Percentiles rank a stretch among this genome's conserved stretches.
Conservation (phyloP, 2,329 filamentous ascomycete genomes). For the Neofusicoccum parvum region DNA sequence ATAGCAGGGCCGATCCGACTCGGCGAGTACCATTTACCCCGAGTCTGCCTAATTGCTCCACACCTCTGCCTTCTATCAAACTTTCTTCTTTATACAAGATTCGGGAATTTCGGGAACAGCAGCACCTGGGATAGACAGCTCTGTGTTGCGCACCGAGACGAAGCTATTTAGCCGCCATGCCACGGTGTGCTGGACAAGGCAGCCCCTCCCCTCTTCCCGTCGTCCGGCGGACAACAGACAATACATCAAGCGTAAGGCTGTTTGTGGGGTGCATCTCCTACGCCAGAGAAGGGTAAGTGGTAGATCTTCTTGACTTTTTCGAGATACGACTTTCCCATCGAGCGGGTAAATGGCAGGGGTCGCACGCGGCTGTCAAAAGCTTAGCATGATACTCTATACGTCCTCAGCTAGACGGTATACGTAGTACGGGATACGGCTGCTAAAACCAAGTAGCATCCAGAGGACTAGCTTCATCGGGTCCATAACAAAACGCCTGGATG, state of each 20-base stretch:
- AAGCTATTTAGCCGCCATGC: background rate
- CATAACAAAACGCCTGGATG: background rate
- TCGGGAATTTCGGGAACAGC: no score
- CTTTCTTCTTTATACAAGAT: background rate
- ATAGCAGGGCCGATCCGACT: background rate
- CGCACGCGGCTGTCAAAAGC: background rate
- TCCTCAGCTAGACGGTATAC: background rate
- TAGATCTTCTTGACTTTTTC: background rate
- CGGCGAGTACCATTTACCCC: background rate
- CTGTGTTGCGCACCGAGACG: background rate
- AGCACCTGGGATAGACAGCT: background rate
- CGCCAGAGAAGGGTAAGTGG: background rate
- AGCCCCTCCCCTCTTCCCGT: background rate
- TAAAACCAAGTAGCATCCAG: background rate
- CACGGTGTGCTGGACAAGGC: background rate
- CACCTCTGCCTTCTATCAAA: background rate
- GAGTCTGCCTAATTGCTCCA: background rate
- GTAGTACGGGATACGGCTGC: background rate
- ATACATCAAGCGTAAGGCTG: background rate
- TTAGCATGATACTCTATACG: slow-evolving; percentile 1
- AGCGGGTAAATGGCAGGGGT: background rate
- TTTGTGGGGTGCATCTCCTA: background rate
- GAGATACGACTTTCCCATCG: background rate
- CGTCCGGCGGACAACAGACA: background rate
- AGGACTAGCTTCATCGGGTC: background rate